A percentile compares a stretch with the other conserved stretches of the same genome.
phyloP scores from a whole-genome alignment of 2,329 filamentous ascomycete genomes.

The Phaeosphaeria sp. region DNA sequence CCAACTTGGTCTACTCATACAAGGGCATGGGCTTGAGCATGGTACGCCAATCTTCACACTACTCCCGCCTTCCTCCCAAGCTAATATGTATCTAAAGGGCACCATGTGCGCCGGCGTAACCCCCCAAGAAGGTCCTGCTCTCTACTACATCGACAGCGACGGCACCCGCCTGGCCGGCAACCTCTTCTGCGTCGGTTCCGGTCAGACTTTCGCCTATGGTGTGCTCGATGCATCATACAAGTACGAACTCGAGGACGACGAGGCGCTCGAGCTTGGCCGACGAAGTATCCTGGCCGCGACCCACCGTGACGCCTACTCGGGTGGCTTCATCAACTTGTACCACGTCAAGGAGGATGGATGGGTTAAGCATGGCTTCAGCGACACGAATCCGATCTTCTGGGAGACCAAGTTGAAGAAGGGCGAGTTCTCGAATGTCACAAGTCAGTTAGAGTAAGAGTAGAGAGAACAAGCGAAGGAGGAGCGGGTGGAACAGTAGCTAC shows the following conservation, averaged over 20 bases:
- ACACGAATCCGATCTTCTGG: conserved; percentile 99
- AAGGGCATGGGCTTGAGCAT: conserved; percentile 99
- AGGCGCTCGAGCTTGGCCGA: conserved; percentile 87
- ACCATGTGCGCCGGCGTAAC: conserved; percentile 99
- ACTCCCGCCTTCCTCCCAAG: background rate
- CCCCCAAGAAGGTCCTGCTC: conserved; percentile 90
- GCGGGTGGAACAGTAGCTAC: background rate
- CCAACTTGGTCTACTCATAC: conserved; percentile 97
- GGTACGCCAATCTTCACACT: conserved; percentile 48
- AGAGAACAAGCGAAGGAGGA: background rate
- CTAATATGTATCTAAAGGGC: conserved; percentile 57
- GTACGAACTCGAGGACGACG: conserved; percentile 86
- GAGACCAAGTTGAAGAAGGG: conserved; percentile 98
- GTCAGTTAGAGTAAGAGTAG: conserved; percentile 66
- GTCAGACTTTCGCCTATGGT: conserved; percentile 98
- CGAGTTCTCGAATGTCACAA: conserved; percentile 96
- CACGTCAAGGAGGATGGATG: conserved; percentile 99
- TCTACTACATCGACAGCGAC: conserved; percentile 99
- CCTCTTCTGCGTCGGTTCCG: conserved; percentile 96
- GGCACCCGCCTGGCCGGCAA: conserved; percentile 92
- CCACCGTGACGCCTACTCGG: conserved; percentile 97
- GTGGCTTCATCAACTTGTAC: conserved; percentile 98
- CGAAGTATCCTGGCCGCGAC: conserved; percentile 95
- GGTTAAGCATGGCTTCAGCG: conserved; percentile 98
- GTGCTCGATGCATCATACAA: conserved; percentile 94